Evolutionary conservation across 2,329 filamentous ascomycete species (phyloP), one percentile per base, ranked within the genome.

Genomic region (Dothistroma pini): DNA sequence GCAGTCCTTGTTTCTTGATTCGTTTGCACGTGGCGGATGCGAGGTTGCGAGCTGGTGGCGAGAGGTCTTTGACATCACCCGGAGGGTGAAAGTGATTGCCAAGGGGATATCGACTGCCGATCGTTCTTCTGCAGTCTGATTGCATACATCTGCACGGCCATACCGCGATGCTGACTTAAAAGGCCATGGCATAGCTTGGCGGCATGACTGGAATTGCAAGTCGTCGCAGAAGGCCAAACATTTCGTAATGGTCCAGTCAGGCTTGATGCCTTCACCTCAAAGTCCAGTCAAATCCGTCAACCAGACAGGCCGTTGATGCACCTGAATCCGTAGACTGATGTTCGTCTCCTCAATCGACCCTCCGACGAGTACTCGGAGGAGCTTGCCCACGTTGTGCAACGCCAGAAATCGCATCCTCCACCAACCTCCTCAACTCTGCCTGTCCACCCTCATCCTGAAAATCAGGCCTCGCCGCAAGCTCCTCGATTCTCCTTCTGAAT

Each of bases 401-500:
- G 1, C 86, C 90, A 25, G 83, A 77, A 19, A 99, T 80, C 2
- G 90, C 92, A 70, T 97, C 91, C 66, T 89, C 84, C 6, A 99
- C 86, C 62, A 99, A 78, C 66, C 85, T 83, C 62, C 92, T 84
- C 70, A 99, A 77, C 72, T 93, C 86, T 22, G 83, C 84, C 76
- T 99, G 95, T 4, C 89, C 90, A 62, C 89, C 86, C 57, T 90
- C 87, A 5, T 86, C 89, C 69, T 93, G 82, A 70, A 97, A 96
- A 71, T 97, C 92, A 25, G 89, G 87, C 47, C 91, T 83, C 38
- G 88, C 83, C 1, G 95, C 93, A 62, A 99, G 78, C 75, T 96
- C 89, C 71, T 97, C 92, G 71, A 99, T 97, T 57, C 90, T 84
- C 67, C 89, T 82, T 71, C 89, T 86, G 67, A 99, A 91, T 67